Base-by-base conservation (phyloP, 2,329 filamentous ascomycete species). In the Talaromyces sp. region DNA sequence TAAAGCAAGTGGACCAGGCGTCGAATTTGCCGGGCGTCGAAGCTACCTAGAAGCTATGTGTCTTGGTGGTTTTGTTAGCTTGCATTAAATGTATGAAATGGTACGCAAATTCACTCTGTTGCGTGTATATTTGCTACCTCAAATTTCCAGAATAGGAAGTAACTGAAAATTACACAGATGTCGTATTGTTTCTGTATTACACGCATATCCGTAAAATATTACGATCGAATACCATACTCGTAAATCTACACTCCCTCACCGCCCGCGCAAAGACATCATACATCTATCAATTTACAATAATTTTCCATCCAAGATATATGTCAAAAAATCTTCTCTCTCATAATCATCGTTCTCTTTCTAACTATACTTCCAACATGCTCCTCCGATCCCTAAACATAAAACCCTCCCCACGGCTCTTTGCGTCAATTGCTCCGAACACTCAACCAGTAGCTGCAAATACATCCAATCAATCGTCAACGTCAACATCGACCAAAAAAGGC, bases 361-460 rank as follows among this genome's bases (percentile, higher is more conserved):
- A 25, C 2, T 25, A 36, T 22, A 25, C 17, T 13, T 22, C 6
- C 31, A 56, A 38, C 10, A 56, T 56, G 53, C n/a, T 56, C 19
- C 10, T 7, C 29, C 53, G 53, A 10, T 27, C 11, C 5, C n/a
- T 63, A 31, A 53, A 27, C 8, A 64, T 61, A 22, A 64, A 29
- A 51, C 47, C 61, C 11, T 61, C 61, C 2, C 17, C 65, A 17
- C 65, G 61, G 13, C 29, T 64, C 7, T 58, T 67, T 17, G 61
- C 61, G 22, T 58, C 64, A 61, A 58, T 63, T 17, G 61, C 61
- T 17, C 27, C 61, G 1, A 53, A 47, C 43, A 53, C 17, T 34
- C 61, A 63, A 36, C 51, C 61, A 7, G 61, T 63, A 58, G 61
- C 61, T 10, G 40, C 25, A 2, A 43, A 31, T 34, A 34, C 45